Base-by-base conservation (phyloP, 1,284 basidiomycete genomes). In the Austropuccinia psidii region DNA sequence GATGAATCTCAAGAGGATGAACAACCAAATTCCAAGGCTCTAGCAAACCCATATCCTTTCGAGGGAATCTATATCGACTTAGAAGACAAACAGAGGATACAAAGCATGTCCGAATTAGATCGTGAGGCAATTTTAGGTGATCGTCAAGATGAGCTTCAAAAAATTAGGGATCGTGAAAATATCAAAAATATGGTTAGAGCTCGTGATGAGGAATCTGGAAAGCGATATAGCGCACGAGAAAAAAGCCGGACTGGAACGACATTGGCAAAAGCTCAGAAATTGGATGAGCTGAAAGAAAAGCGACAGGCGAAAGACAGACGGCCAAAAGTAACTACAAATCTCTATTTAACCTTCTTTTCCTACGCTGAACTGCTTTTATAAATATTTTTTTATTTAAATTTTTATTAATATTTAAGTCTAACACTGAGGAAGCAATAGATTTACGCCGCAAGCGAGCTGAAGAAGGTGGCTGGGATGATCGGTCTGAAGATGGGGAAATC, bases 141-240 rank as follows among this genome's bases (percentile, higher is more conserved):
- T 41, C 41, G 68, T 17, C 68, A 72, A 52, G 68, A 72, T 39
- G 68, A 72, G 27, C 43, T 72, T 24, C 68, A 72, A 52, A 47
- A 60, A 43, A 72, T 72, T 61, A 47, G 41, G 47, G 68, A 72
- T 61, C 68, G 68, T 21, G 68, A 72, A 47, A 60, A 72, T 35
- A 39, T 72, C 47, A 72, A 61, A 47, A 72, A 72, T 52, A 72
- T 72, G 57, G 68, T 72, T 27, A 43, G 68, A 52, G 68, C 68
- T 35, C 55, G 57, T 19, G 68, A 72, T 45, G 68, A 72, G 37
- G 55, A 41, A 31, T 61, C 57, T 11, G 43, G 57, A 4, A 61
- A 72, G 52, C 41, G 68, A 50, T 58, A 47, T 15, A 72, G 68
- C 31, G 68, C 52, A 33, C 57, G 68, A 52, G 68, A 72, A 33